These are phyloP conservation scores for Pseudocercospora fuligena DNA, from an alignment of 2,329 filamentous ascomycete species.

Conservation along the genomic window DNA sequence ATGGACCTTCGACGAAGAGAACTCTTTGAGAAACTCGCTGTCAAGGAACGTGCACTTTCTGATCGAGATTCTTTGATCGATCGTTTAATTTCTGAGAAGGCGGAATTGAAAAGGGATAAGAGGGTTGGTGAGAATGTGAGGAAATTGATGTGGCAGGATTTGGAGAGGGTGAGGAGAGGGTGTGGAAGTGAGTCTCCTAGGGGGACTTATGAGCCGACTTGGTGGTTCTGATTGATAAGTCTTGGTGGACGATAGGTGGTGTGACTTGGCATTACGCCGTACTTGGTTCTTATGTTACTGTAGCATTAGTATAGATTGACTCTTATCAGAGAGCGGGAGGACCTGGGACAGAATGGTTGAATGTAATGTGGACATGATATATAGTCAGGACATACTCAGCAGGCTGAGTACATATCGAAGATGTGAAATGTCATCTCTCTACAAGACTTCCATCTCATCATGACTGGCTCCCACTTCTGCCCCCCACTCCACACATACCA, in stretches of 20 bases:
- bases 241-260: not conserved
- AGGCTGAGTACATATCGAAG: too few species aligned
- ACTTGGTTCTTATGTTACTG: not conserved
- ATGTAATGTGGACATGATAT: not conserved
- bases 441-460: too few species aligned
- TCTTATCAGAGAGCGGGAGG: too few species aligned
- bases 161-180: conserved; percentile 5
- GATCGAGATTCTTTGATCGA: conserved; percentile 18
- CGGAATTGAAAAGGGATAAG: conserved; percentile 19
- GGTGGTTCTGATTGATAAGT: too few species aligned
- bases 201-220: not conserved
- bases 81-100: conserved; percentile 16
- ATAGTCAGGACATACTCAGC: not conserved
- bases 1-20: not conserved
- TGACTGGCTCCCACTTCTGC: too few species aligned
- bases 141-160: conserved; percentile 1
- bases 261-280: not conserved
- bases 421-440: too few species aligned
- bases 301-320: not conserved
- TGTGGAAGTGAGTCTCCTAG: not conserved
- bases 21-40: conserved; percentile 12
- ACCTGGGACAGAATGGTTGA: not conserved
- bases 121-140: conserved; percentile 20
- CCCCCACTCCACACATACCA: too few species aligned
- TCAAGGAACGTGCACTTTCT: conserved; percentile 14